phyloP scores from a whole-genome alignment of 441 rosid genomes.

The Brassica balearica region DNA sequence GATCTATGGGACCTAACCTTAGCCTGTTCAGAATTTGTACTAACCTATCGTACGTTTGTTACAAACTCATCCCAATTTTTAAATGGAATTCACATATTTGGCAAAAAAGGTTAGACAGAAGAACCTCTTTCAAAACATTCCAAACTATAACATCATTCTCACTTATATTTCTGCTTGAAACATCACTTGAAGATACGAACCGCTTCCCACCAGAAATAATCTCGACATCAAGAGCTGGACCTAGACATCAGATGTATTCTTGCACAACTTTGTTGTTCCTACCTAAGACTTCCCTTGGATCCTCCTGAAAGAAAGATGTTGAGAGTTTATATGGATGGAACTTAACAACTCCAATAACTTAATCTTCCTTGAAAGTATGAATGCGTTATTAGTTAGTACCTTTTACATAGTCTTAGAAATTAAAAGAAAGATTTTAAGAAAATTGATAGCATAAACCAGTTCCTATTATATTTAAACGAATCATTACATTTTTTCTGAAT shows the following conservation, averaged over 20 bases:
- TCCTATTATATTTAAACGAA: no score
- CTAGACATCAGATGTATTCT: slow-evolving; percentile 60
- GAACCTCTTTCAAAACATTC: slow-evolving; percentile 76
- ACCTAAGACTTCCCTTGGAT: slow-evolving; percentile 67
- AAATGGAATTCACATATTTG: neutral
- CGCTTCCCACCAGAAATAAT: slow-evolving; percentile 67
- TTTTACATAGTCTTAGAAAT: no score
- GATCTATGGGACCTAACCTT: neutral
- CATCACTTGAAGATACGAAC: slow-evolving; percentile 86
- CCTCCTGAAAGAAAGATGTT: slow-evolving; percentile 88
- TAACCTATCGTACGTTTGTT: neutral
- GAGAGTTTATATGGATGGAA: slow-evolving; percentile 63
- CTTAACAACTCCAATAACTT: slow-evolving; percentile 64
- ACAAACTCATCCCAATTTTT: neutral
- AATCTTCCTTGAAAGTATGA: slow-evolving; percentile 65
- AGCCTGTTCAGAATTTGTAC: neutral
- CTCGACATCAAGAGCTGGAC: slow-evolving; percentile 87
- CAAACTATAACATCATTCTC: slow-evolving; percentile 83
- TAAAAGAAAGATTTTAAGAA: no score
- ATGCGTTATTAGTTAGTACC: no score
- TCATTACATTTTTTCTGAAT: no score
- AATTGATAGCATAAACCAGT: no score
- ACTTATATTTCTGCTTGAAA: slow-evolving; percentile 69
- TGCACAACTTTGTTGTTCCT: slow-evolving; percentile 62
- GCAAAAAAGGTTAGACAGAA: slow-evolving; percentile 57